phyloP scores from a whole-genome alignment of 257 asterid genomes.

The Rubia yunnanensis region DNA sequence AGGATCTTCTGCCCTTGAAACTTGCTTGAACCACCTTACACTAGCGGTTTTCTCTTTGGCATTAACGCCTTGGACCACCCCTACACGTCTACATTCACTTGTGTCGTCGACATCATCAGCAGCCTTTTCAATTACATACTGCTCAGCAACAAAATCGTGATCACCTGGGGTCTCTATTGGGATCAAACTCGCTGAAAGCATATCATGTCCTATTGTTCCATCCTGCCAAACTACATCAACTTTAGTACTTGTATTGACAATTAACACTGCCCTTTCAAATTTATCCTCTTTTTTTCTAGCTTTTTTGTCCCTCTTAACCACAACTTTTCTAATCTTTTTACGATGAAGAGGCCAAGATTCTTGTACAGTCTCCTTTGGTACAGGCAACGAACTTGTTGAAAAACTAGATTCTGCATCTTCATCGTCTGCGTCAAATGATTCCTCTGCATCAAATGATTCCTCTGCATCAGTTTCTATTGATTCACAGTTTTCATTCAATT shows the following conservation, averaged over 20 bases:
- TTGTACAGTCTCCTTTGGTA: slow-evolving; percentile 40
- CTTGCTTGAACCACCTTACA: slow-evolving; percentile 87
- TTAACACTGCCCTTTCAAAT: slow-evolving; percentile 75
- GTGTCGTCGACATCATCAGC: slow-evolving; percentile 59
- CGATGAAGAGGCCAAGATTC: slow-evolving; percentile 75
- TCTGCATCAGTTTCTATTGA: slow-evolving; percentile 30
- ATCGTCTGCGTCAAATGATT: slow-evolving; percentile 28
- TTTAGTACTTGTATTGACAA: slow-evolving; percentile 58
- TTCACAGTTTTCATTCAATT: slow-evolving; percentile 31
- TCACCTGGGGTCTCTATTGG: slow-evolving; percentile 95
- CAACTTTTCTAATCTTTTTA: slow-evolving; percentile 80
- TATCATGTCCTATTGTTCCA: slow-evolving; percentile 52
- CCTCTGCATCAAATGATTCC: slow-evolving; percentile 31
- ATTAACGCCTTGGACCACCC: slow-evolving; percentile 78
- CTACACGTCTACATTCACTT: slow-evolving; percentile 67
- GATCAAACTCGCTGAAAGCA: slow-evolving; percentile 67
- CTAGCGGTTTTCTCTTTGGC: slow-evolving; percentile 86
- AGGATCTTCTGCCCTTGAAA: slow-evolving; percentile 75
- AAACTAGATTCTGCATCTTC: slow-evolving; percentile 32
- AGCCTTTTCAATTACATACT: slow-evolving; percentile 92
- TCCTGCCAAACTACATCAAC: slow-evolving; percentile 95
- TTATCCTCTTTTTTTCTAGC: slow-evolving; percentile 70
- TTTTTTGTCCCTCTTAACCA: slow-evolving; percentile 73
- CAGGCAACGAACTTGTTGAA: slow-evolving; percentile 39
- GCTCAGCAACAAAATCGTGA: slow-evolving; percentile 97